These are phyloP conservation scores for Adansonia digitata DNA, from an alignment of 345 rosid genomes.

Conservation along the genomic window DNA sequence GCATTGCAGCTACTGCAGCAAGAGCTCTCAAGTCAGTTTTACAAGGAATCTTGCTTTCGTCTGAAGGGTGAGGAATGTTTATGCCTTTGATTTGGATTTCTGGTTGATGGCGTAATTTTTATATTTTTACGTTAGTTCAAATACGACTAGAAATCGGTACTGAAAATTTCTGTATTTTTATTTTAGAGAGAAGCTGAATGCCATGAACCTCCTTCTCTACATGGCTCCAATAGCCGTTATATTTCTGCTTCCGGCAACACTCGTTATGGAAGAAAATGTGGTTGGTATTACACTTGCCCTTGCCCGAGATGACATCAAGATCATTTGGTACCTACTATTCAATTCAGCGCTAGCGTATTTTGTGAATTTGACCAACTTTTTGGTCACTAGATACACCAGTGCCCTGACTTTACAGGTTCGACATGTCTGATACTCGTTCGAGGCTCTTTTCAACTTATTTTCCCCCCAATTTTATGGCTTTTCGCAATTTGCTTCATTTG, in stretches of 20 bases:
- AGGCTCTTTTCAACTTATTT: constrained; percentile 3
- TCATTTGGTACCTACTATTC: constrained; percentile 92
- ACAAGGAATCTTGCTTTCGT: constrained; percentile 95
- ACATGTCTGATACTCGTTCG: not conserved
- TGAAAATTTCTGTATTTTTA: constrained; percentile 18
- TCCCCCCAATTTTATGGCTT: not conserved
- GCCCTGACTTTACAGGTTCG: constrained; percentile 94
- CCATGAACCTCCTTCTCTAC: constrained; percentile 95
- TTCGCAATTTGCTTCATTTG: not conserved
- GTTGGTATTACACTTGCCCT: constrained; percentile 93
- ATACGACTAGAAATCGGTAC: constrained; percentile 9
- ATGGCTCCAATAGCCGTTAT: constrained; percentile 99
- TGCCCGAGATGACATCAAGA: constrained; percentile 86
- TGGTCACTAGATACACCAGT: constrained; percentile 98
- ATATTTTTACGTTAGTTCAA: not conserved
- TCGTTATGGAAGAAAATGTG: constrained; percentile 89
- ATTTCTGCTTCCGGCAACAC: constrained; percentile 87
- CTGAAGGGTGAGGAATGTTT: constrained; percentile 79
- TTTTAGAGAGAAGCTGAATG: constrained; percentile 93
- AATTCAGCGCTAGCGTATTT: constrained; percentile 92
- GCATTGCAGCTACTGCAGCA: constrained; percentile 92
- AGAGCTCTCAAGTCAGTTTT: constrained; percentile 97
- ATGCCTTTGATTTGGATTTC: not conserved
- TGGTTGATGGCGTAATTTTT: not conserved
- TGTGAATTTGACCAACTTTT: constrained; percentile 93